Conservation (phyloP, 2,329 filamentous ascomycete genomes). For the Lachnellula occidentalis region DNA sequence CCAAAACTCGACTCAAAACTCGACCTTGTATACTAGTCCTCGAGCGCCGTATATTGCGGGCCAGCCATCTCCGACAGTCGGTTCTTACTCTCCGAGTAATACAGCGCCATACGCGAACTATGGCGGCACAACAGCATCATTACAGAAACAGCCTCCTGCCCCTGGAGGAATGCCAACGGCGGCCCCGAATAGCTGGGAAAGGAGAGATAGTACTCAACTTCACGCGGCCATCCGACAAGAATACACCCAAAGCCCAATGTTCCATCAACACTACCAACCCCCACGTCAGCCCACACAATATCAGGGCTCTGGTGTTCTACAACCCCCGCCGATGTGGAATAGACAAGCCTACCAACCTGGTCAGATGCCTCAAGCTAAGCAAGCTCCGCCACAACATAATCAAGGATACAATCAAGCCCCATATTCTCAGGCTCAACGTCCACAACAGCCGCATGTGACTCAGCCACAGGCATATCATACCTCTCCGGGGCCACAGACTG, state of each 20-base stretch:
- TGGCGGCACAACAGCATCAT: constrained; percentile 3
- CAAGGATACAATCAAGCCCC: background rate
- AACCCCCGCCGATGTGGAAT: constrained; percentile 20
- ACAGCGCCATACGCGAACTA: constrained; percentile 2
- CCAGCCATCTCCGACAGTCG: background rate
- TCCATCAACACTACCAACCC: constrained; percentile 21
- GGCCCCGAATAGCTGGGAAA: constrained; percentile 20
- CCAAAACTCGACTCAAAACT: constrained; percentile 10
- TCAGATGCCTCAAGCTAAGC: constrained; percentile 3
- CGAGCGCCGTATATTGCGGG: constrained; percentile 10
- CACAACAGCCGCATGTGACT: background rate
- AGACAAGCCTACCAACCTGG: constrained; percentile 12
- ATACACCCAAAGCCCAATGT: constrained; percentile 21
- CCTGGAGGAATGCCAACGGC: constrained; percentile 6
- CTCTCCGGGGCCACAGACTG: background rate
- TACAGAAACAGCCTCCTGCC: constrained; percentile 11
- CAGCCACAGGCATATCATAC: background rate
- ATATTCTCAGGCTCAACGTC: constrained; percentile 1
- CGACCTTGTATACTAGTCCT: constrained; percentile 4
- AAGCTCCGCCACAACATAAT: background rate
- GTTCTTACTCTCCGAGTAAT: constrained; percentile 1
- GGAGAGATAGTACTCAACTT: constrained; percentile 23
- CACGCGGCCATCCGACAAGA: constrained; percentile 37
- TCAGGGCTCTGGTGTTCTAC: constrained; percentile 12
- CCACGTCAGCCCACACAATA: constrained; percentile 10